Base-by-base conservation (phyloP, 1,284 basidiomycete species). In the Microbotryum intermedium region DNA sequence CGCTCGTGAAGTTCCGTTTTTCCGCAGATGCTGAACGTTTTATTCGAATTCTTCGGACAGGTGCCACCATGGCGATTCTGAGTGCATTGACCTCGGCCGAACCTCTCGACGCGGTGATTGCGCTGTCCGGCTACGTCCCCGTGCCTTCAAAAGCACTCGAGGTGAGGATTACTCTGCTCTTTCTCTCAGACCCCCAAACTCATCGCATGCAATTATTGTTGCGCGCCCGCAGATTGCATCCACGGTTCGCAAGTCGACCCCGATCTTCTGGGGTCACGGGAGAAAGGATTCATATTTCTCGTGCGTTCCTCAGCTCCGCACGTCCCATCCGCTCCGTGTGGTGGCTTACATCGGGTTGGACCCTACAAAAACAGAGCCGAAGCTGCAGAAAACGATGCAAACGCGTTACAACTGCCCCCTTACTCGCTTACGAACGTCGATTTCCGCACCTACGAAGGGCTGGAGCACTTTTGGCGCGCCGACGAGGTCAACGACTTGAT, bases 51-150 rank as follows among this genome's bases (percentile, higher is more conserved):
- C 11, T 39, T 5, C 11, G 6, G 0, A 6, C 61, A 64, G 65
- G 65, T 39, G 65, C 61, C 20, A 62, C 55, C 10, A 66, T 66
- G 65, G 47, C 65, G 20, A 43, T 66, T 21, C 52, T 66, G 8
- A n/a, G 30, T 1, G 28, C 53, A 9, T 34, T 66, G 21, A 59
- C 62, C 1, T 13, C 28, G 1, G n/a, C 49, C 7, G 39, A 50
- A 9, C 57, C 55, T 10, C 57, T 59, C 53, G 65, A 66, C 20
- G 65, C 57, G 1, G 59, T 46, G 2, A 39, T 64, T n/a, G 57
- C 59, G 8, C 49, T 66, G 8, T 59, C 61, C 18, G 53, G 59
- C 23, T 66, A 58, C 46, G 54, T 66, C 10, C 65, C 65, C 2
- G n/a, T 66, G 4, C 28, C 46, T 8, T 21, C 51, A 5, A 21